Conservation (phyloP, 1,284 basidiomycete species). For the Heliocybe sulcata region DNA sequence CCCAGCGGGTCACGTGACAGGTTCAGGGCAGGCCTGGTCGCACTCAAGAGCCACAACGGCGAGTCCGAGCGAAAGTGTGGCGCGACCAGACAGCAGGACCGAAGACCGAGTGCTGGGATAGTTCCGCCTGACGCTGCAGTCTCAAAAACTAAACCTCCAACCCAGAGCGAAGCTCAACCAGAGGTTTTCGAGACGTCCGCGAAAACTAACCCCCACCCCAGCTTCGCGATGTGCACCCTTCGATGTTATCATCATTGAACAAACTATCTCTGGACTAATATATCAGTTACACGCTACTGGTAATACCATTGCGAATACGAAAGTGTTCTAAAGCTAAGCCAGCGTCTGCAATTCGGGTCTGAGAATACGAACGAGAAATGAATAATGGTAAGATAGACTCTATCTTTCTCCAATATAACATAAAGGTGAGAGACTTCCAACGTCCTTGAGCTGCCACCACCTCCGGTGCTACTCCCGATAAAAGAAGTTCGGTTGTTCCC, state of each 20-base stretch:
- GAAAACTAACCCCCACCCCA: background rate
- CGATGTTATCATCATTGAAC: background rate
- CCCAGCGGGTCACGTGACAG: background rate
- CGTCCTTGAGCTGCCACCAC: slow-evolving; percentile 17
- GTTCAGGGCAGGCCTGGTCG: background rate
- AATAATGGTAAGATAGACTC: slow-evolving; percentile 4
- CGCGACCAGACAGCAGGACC: no score
- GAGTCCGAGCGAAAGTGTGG: background rate
- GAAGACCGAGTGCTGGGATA: no score
- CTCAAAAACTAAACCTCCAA: background rate
- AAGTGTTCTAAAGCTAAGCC: background rate
- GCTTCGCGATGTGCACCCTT: background rate
- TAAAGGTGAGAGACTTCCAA: slow-evolving; percentile 22
- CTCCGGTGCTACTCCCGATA: slow-evolving; percentile 16
- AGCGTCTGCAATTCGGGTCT: background rate
- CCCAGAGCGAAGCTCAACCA: background rate
- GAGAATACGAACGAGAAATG: background rate
- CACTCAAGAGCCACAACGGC: background rate
- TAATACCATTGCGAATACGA: background rate
- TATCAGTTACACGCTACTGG: background rate
- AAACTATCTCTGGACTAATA: background rate
- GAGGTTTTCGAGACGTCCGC: background rate
- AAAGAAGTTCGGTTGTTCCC: slow-evolving; percentile 18
- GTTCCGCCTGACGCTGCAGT: background rate
- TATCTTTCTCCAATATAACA: slow-evolving; percentile 19